Evolutionary conservation across 2,329 filamentous ascomycete species (phyloP).

Genomic region (Gaeumannomyces tritici): DNA sequence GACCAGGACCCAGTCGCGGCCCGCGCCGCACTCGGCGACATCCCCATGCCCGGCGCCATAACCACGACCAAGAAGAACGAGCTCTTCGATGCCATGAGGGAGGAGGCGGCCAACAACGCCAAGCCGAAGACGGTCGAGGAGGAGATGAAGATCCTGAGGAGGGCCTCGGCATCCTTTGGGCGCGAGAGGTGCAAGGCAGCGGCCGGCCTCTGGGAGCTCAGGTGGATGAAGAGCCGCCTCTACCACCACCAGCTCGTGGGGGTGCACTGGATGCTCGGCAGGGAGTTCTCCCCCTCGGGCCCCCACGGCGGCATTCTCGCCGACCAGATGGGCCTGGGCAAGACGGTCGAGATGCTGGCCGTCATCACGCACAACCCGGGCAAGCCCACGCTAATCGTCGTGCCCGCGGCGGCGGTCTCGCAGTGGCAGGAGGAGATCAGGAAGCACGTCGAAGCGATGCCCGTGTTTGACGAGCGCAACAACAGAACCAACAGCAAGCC

Average conservation of each 20-base stretch:
- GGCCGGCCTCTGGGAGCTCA: constrained; percentile 18
- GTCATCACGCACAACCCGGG: constrained; percentile 27
- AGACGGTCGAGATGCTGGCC: constrained; percentile 42
- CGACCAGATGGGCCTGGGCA: constrained; percentile 57
- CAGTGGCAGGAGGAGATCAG: constrained; percentile 21
- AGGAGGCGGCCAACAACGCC: neutral
- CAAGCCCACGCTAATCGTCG: constrained; percentile 22
- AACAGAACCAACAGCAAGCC: constrained; percentile 13
- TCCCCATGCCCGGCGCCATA: neutral
- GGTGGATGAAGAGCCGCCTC: constrained; percentile 35
- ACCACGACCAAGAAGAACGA: neutral
- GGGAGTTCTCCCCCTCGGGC: constrained; percentile 27
- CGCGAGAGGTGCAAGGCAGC: neutral
- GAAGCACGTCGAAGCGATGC: constrained; percentile 13
- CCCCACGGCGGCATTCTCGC: constrained; percentile 47
- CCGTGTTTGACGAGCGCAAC: constrained; percentile 20
- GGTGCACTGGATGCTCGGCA: constrained; percentile 41
- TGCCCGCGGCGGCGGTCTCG: constrained; percentile 13
- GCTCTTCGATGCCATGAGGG: neutral
- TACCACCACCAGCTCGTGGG: constrained; percentile 41
- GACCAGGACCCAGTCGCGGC: constrained; percentile 4
- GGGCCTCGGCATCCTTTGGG: constrained; percentile 1
- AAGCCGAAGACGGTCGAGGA: neutral
- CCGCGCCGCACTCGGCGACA: constrained; percentile 1
- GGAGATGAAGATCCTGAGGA: neutral